A percentile compares a stretch with the other conserved stretches of the same genome.
Conservation (phyloP, 176 grass and related monocot species). For the Panicum miliaceum region DNA sequence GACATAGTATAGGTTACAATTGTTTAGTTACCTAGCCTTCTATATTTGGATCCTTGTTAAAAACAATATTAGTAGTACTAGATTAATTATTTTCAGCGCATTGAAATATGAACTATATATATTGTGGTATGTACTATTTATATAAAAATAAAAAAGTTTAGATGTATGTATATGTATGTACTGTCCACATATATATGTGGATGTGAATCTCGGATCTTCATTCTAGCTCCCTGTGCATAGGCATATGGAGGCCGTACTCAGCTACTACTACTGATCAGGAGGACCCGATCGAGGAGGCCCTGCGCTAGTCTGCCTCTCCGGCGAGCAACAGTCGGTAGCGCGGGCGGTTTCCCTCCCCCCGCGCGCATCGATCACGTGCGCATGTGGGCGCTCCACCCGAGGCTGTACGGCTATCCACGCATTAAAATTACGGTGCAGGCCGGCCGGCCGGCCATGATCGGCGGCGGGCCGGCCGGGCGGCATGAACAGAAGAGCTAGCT, state of each 20-base stretch:
- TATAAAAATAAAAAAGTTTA: not conserved
- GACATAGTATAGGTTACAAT: not conserved
- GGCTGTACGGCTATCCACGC: constrained; percentile 31
- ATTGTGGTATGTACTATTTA: not conserved
- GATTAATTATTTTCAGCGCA: not conserved
- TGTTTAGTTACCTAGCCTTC: not conserved
- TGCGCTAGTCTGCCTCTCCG: not conserved
- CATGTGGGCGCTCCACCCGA: constrained; percentile 29
- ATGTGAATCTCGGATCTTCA: not conserved
- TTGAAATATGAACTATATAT: not conserved
- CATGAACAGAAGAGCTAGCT: not conserved
- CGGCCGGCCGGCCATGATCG: too few relatives aligned
- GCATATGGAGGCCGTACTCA: not conserved
- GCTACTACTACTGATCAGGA: not conserved
- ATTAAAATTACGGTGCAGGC: constrained; percentile 4
- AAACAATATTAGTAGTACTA: too few relatives aligned
- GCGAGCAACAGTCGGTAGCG: not conserved
- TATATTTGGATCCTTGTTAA: not conserved
- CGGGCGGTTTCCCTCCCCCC: not conserved
- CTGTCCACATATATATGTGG: not conserved
- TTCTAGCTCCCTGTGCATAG: not conserved
- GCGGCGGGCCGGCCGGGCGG: not conserved
- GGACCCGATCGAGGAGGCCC: too few relatives aligned
- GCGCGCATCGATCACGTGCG: constrained; percentile 33
- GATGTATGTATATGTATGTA: not conserved